These are phyloP conservation scores for Termitomyces eurrhizus DNA, from an alignment of 768 basidiomycete genomes.

Conservation along the genomic window DNA sequence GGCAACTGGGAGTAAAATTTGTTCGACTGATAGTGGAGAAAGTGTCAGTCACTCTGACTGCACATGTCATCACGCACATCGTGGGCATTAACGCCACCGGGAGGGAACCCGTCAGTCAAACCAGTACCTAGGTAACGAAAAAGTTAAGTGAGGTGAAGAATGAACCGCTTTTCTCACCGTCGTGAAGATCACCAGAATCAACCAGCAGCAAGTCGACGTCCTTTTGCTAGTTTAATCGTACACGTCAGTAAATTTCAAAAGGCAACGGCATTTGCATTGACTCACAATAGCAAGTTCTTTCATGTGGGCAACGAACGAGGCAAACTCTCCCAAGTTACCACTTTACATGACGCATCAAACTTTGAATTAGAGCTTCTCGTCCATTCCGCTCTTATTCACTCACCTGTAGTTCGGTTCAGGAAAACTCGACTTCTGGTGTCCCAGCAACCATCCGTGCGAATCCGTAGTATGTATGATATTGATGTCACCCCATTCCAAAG, in stretches of 20 bases:
- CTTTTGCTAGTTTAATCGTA: conserved; percentile 36
- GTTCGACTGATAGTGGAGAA: conserved; percentile 47
- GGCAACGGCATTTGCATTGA: conserved; percentile 1
- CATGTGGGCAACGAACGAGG: conserved; percentile 84
- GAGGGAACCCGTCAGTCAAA: conserved; percentile 69
- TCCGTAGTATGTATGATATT: conserved; percentile 89
- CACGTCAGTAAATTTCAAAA: background rate
- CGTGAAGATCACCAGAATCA: conserved; percentile 75
- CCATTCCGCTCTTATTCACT: conserved; percentile 9
- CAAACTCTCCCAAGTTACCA: conserved; percentile 76
- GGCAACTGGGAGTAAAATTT: conserved; percentile 68
- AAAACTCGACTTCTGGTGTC: conserved; percentile 70
- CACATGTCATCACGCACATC: conserved; percentile 39
- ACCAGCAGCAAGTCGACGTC: conserved; percentile 82
- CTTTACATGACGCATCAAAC: conserved; percentile 14
- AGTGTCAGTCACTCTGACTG: background rate
- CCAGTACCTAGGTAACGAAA: conserved; percentile 53
- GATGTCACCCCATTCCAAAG: conserved; percentile 84
- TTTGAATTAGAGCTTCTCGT: background rate
- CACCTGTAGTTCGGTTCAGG: conserved; percentile 77
- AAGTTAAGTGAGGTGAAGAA: background rate
- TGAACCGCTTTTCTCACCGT: conserved; percentile 35
- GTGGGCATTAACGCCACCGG: conserved; percentile 69
- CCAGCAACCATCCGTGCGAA: conserved; percentile 67
- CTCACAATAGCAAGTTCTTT: conserved; percentile 64